Percentiles rank a stretch among this genome's conserved stretches.
Evolutionary conservation across 2,329 filamentous ascomycete species (phyloP).

Genomic region (Pyrenophora teres): DNA sequence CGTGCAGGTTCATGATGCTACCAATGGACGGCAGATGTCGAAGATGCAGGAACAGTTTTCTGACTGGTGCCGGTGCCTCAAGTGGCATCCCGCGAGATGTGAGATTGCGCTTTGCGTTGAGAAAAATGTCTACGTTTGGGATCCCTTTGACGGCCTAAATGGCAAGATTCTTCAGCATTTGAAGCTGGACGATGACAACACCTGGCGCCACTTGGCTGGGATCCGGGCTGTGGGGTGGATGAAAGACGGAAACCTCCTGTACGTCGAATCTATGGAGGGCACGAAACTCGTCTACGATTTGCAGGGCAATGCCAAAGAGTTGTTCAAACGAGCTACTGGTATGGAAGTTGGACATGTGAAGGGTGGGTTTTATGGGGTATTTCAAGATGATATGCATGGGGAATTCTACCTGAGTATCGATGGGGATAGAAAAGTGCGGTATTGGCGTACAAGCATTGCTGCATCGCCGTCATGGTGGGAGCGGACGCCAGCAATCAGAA

Average conservation of each 20-base stretch:
- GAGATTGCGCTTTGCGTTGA: constrained; percentile 29
- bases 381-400: constrained; percentile 8
- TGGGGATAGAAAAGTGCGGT: constrained; percentile 32
- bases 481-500: constrained; percentile 4
- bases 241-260: constrained; percentile 21
- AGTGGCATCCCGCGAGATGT: constrained; percentile 31
- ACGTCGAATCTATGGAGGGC: constrained; percentile 25
- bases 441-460: constrained; percentile 22
- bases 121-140: constrained; percentile 30
- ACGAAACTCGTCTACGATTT: constrained; percentile 31
- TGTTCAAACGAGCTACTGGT: constrained; percentile 28
- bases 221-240: constrained; percentile 25
- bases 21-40: constrained; percentile 19
- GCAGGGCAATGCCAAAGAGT: constrained; percentile 32
- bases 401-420: constrained; percentile 31
- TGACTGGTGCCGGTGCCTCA: constrained; percentile 27
- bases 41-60: constrained; percentile 16
- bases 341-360: constrained; percentile 6
- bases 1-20: constrained; percentile 26
- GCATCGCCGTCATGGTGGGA: constrained; percentile 22
- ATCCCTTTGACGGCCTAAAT: constrained; percentile 22
- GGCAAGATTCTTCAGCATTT: constrained; percentile 29
- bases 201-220: constrained; percentile 5
- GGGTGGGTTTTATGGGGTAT: constrained; percentile 21
- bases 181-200: constrained; percentile 12